A percentile compares a stretch with the other conserved stretches of the same genome.
These are phyloP conservation scores for Ogataea polymorpha DNA, from an alignment of 805 yeast species.

Conservation along the genomic window DNA sequence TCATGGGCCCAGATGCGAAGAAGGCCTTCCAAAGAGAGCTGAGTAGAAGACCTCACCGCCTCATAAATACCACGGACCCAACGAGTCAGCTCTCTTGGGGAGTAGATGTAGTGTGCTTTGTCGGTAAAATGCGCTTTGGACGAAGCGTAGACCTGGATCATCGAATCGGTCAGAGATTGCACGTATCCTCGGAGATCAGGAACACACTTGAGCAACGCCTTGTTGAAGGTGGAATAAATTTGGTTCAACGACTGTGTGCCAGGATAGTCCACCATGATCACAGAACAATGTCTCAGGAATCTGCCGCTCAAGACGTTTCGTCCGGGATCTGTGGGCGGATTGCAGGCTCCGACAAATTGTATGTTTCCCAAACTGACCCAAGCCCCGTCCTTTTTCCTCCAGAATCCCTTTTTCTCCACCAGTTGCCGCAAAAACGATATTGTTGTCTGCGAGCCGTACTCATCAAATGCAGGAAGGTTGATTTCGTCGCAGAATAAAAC, in stretches of 20 bases:
- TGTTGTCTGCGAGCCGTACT: slow-evolving; percentile 69
- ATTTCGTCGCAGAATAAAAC: slow-evolving; percentile 91
- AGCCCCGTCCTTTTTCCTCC: slow-evolving; percentile 53
- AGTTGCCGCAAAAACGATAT: slow-evolving; percentile 73
- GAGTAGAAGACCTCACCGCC: slow-evolving; percentile 21
- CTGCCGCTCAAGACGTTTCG: slow-evolving; percentile 55
- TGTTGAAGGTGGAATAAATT: slow-evolving; percentile 61
- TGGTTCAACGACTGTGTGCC: slow-evolving; percentile 54
- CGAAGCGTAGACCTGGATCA: slow-evolving; percentile 57
- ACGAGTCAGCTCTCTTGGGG: slow-evolving; percentile 89
- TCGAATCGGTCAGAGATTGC: slow-evolving; percentile 52
- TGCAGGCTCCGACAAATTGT: slow-evolving; percentile 94
- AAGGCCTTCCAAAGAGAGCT: slow-evolving; percentile 40
- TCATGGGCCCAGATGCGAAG: slow-evolving; percentile 78
- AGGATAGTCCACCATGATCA: slow-evolving; percentile 80
- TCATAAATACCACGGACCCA: slow-evolving; percentile 75
- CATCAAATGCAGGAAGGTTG: slow-evolving; percentile 72
- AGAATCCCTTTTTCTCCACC: slow-evolving; percentile 72
- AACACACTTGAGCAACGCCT: slow-evolving; percentile 53
- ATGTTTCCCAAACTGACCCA: slow-evolving; percentile 69
- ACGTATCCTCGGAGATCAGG: slow-evolving; percentile 60
- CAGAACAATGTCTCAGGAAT: slow-evolving; percentile 62
- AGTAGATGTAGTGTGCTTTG: slow-evolving; percentile 66
- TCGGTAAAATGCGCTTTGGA: slow-evolving; percentile 42
- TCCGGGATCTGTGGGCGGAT: slow-evolving; percentile 82